Percentiles rank a stretch among this genome's conserved stretches.
These are phyloP conservation scores for Leucocoprinus leucothites DNA, from an alignment of 768 basidiomycete species.

Conservation along the genomic window DNA sequence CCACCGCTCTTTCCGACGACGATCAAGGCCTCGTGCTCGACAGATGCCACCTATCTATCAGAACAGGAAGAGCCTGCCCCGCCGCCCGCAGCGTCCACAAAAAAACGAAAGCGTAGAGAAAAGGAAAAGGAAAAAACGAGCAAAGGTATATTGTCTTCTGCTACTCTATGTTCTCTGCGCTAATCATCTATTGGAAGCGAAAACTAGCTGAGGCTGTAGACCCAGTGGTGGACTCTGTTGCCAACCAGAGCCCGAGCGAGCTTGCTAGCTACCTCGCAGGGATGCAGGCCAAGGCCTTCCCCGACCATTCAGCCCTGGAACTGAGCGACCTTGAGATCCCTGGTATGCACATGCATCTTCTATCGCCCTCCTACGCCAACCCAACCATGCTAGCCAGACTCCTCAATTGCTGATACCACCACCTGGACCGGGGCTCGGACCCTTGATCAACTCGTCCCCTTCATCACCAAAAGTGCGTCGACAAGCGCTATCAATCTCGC, in stretches of 20 bases:
- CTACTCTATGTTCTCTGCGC: background rate
- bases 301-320: conserved; percentile 72
- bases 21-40: conserved; percentile 19
- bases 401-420: conserved; percentile 72
- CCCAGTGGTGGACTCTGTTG: conserved; percentile 41
- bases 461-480: conserved; percentile 69
- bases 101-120: conserved; percentile 72
- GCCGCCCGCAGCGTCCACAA: conserved; percentile 27
- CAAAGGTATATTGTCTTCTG: conserved; percentile 46
- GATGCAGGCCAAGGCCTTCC: conserved; percentile 68
- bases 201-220: conserved; percentile 50
- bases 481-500: conserved; percentile 1
- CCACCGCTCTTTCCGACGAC: conserved; percentile 32
- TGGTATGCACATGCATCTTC: conserved; percentile 43
- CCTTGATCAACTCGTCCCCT: conserved; percentile 67
- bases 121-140: conserved; percentile 72
- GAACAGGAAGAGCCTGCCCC: conserved; percentile 6
- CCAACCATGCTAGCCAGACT: conserved; percentile 47
- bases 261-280: conserved; percentile 62
- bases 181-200: conserved; percentile 45
- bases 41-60: conserved; percentile 19
- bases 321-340: conserved; percentile 76
- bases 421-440: conserved; percentile 70
- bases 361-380: background rate
- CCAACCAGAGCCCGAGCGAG: conserved; percentile 52